Percentiles rank a stretch among this genome's conserved stretches.
Evolutionary conservation across 345 rosid species (phyloP).

Genomic region (Eucalyptus pauciflora): DNA sequence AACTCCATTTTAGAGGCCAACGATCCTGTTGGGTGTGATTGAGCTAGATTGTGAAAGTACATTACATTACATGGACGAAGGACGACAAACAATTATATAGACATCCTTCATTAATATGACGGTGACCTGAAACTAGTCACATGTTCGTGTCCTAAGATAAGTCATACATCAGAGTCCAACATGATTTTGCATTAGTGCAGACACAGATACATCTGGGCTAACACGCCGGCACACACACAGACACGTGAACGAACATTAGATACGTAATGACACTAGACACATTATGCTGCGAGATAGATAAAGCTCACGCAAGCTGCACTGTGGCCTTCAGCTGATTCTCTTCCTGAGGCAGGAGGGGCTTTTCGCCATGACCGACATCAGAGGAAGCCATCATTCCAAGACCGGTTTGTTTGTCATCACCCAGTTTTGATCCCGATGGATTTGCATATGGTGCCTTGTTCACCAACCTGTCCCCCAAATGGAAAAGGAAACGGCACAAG

Average conservation of each 20-base stretch:
- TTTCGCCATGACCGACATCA: slow-evolving; percentile 14
- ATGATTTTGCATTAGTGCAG: not conserved
- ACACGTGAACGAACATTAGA: not conserved
- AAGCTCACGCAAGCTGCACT: slow-evolving; percentile 11
- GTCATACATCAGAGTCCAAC: not conserved
- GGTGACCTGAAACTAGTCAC: not conserved
- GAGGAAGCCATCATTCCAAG: slow-evolving; percentile 9
- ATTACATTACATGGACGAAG: not conserved
- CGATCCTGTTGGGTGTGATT: not conserved
- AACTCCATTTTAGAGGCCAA: not conserved
- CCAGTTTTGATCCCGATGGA: not conserved
- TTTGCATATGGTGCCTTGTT: slow-evolving; percentile 64
- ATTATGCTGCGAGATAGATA: not conserved
- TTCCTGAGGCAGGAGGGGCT: slow-evolving; percentile 6
- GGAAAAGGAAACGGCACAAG: not conserved
- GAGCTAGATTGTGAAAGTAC: not conserved
- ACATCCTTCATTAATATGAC: not conserved
- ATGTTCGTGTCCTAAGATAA: not conserved
- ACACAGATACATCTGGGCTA: not conserved
- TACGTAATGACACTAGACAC: not conserved
- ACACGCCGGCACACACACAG: not conserved
- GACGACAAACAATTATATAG: not conserved
- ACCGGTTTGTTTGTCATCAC: slow-evolving; percentile 17
- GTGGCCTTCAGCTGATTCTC: slow-evolving; percentile 12
- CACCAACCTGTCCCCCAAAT: slow-evolving; percentile 40